Percentiles rank a stretch among this genome's conserved stretches.
Evolutionary conservation across 2,329 filamentous ascomycete genomes (phyloP).

Genomic region (Arthrobotrys iridis): DNA sequence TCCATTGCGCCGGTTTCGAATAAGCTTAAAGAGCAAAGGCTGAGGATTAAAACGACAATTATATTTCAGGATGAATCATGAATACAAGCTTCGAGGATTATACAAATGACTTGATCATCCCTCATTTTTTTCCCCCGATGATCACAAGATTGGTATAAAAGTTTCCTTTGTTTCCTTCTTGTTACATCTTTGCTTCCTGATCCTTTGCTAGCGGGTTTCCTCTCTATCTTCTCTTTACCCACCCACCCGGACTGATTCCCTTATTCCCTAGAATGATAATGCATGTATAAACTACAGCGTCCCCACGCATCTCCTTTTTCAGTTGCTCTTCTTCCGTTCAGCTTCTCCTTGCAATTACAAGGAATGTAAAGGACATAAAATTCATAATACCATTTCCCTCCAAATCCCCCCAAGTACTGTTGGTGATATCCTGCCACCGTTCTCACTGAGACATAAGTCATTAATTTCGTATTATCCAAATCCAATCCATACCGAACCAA

Average conservation of each 20-base stretch:
- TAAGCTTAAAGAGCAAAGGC: background rate
- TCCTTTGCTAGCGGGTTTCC: background rate
- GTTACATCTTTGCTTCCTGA: background rate
- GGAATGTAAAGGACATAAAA: background rate
- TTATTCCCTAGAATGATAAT: constrained; percentile 7
- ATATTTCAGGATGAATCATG: background rate
- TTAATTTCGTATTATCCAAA: too few species aligned
- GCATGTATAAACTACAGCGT: background rate
- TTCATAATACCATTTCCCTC: background rate
- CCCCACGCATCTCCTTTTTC: background rate
- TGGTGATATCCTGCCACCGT: background rate
- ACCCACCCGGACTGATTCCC: background rate
- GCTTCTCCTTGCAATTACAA: background rate
- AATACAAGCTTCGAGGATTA: background rate
- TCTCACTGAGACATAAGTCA: too few species aligned
- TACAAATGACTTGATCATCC: background rate
- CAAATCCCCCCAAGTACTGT: background rate
- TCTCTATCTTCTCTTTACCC: background rate
- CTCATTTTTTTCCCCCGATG: background rate
- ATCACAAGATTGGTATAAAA: constrained; percentile 6
- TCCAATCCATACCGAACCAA: too few species aligned
- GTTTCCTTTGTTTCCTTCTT: background rate
- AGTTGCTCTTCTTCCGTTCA: background rate
- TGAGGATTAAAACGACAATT: background rate
- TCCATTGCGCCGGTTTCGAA: background rate